Base-by-base conservation (phyloP, 306 rosid genomes). In the Acmispon strigosus region DNA sequence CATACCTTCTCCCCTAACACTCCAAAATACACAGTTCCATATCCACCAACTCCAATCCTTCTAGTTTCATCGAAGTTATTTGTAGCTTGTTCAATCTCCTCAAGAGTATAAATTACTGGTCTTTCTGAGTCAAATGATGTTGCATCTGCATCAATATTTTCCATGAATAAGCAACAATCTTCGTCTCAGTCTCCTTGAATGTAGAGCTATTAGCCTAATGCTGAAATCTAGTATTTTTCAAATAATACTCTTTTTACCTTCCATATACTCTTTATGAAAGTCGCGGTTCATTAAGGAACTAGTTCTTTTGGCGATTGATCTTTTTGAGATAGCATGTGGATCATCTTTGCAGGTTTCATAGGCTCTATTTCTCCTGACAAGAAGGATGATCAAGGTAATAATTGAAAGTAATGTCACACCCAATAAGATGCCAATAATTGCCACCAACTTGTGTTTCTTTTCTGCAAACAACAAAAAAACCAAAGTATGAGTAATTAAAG, bases 11-110 rank as follows among this genome's bases (percentile, higher is more conserved):
- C 72, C 12, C 74, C 85, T 13, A 92, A 69, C 56, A 84, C 81
- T 74, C 96, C 96, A 24, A 82, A 81, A 82, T 84, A 90, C 72
- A 90, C 96, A 18, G 63, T 68, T 5, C 93, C 98, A 61, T 85
- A 88, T 77, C 96, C 98, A 58, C 96, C 98, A 54, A 68, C 85
- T 79, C 98, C 98, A 49, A 92, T 78, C 77, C 42, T 90, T 76
- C 71, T 75, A 51, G 76, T 65, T 72, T 86, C 96, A 62, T 86
- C 78, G 2, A 92, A 92, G 76, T 71, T 43, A 76, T 70, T 56
- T 0, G 96, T 86, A 13, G 96, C 96, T 56, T 84, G 76, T 85
- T 84, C 91, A 32, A 92, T 88, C 73, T 86, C 90, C 69, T 84
- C 87, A 62, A 82, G 72, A 75, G 62, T 32, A 80, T 73, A 92